phyloP scores from a whole-genome alignment of 108 stramenopile species.

The Stephanodiscus minutulus region DNA sequence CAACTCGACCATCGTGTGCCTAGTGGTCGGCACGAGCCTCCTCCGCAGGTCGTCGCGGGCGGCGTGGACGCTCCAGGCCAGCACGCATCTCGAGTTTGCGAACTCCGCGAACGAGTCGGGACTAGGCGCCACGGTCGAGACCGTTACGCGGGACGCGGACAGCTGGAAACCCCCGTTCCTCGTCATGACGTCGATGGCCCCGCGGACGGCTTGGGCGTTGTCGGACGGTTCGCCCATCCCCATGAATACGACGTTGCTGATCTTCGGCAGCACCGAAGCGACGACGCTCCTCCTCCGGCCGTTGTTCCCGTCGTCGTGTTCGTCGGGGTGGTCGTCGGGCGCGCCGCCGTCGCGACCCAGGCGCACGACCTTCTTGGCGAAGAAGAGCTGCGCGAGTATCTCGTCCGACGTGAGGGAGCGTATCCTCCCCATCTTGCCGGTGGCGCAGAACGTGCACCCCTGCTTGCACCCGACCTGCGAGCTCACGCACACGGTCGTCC shows the following conservation, averaged over 20 bases:
- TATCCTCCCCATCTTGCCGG: conserved; percentile 82
- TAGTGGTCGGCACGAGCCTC: conserved; percentile 78
- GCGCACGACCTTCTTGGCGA: conserved; percentile 63
- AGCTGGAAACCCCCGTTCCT: conserved; percentile 55
- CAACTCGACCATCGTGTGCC: conserved; percentile 71
- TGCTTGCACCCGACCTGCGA: conserved; percentile 90
- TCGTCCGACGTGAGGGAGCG: conserved; percentile 69
- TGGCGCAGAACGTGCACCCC: conserved; percentile 89
- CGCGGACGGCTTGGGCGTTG: conserved; percentile 58
- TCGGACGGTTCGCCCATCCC: conserved; percentile 88
- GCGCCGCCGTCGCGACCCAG: conserved; percentile 9
- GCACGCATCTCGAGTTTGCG: conserved; percentile 35
- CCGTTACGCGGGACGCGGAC: conserved; percentile 63
- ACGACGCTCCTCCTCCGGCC: too few species aligned
- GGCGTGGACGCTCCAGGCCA: conserved; percentile 87
- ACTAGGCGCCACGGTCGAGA: conserved; percentile 85
- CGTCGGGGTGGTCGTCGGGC: neutral
- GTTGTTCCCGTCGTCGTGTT: neutral
- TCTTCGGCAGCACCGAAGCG: conserved; percentile 27
- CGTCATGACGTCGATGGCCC: conserved; percentile 56
- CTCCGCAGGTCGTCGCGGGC: conserved; percentile 69
- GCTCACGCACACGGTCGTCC: conserved; percentile 73
- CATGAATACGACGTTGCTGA: conserved; percentile 86
- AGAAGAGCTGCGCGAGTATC: conserved; percentile 80
- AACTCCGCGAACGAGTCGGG: conserved; percentile 51